Percentiles rank a stretch among this genome's conserved stretches.
Evolutionary conservation across 2,329 filamentous ascomycete genomes (phyloP).

Genomic region (Alternaria angustiovoidea): DNA sequence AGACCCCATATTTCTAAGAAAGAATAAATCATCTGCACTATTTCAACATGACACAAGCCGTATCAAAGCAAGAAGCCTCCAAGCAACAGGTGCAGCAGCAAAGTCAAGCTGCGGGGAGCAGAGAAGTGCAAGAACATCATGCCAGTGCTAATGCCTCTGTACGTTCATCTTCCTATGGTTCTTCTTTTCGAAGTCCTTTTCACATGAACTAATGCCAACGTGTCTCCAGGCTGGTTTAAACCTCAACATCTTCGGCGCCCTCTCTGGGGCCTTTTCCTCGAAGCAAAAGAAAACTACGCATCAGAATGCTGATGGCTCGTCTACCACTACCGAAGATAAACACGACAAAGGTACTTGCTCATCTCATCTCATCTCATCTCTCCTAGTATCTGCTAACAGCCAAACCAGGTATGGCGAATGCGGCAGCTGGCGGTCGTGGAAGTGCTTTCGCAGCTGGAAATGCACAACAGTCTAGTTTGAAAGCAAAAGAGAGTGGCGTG

Average conservation of each 20-base stretch:
- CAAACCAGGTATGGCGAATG: conserved; percentile 30
- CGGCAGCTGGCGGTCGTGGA: conserved; percentile 28
- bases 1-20: not conserved
- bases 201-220: not conserved
- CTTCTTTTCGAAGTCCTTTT: not conserved
- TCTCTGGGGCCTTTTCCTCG: conserved; percentile 43
- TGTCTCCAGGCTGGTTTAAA: conserved; percentile 37
- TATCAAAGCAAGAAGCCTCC: conserved; percentile 26
- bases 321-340: conserved; percentile 30
- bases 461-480: conserved; percentile 26
- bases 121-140: conserved; percentile 42
- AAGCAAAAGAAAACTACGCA: conserved; percentile 44
- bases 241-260: conserved; percentile 48
- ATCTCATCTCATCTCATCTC: not conserved
- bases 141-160: conserved; percentile 45
- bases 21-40: not conserved
- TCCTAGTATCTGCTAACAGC: not conserved
- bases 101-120: conserved; percentile 27
- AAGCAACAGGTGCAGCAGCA: conserved; percentile 35
- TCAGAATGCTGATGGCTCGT: conserved; percentile 36
- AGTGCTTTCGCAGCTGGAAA: conserved; percentile 32
- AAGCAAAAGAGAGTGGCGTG: conserved; percentile 10
- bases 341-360: conserved; percentile 33
- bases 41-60: conserved; percentile 30
- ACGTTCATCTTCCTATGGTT: conserved; percentile 4